These are phyloP conservation scores for Fusarium temperatum DNA, from an alignment of 2,329 filamentous ascomycete genomes.

Conservation along the genomic window DNA sequence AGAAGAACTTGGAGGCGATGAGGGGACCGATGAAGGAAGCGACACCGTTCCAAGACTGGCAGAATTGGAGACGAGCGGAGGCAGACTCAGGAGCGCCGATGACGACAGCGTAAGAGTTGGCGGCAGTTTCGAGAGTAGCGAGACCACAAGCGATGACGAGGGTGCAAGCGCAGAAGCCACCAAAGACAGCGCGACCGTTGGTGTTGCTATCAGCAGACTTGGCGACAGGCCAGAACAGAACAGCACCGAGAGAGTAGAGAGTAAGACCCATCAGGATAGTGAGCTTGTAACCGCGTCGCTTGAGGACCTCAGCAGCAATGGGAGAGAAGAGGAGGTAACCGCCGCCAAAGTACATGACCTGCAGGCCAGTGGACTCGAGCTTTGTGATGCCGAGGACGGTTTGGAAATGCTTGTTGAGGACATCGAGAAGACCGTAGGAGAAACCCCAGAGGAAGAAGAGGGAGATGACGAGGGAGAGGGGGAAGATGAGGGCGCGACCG, in stretches of 20 bases:
- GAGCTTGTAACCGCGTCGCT: constrained; percentile 70
- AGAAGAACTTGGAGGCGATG: constrained; percentile 77
- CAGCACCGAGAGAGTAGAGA: constrained; percentile 69
- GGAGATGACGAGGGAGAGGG: constrained; percentile 65
- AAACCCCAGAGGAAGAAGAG: constrained; percentile 60
- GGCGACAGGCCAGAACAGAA: constrained; percentile 65
- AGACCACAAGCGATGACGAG: constrained; percentile 80
- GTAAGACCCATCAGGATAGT: constrained; percentile 74
- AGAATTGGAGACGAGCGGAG: constrained; percentile 57
- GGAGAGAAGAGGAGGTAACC: constrained; percentile 52
- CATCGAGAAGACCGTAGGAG: constrained; percentile 56
- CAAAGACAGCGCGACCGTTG: constrained; percentile 57
- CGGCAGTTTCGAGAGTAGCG: constrained; percentile 78
- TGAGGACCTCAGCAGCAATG: constrained; percentile 68
- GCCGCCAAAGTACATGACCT: constrained; percentile 66
- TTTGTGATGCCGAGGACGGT: constrained; percentile 53
- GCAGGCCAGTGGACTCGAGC: constrained; percentile 57
- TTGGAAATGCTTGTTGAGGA: constrained; percentile 62
- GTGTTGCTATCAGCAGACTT: constrained; percentile 53
- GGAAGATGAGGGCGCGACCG: constrained; percentile 57
- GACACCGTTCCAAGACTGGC: constrained; percentile 80
- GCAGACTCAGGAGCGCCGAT: constrained; percentile 51
- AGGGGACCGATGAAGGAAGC: constrained; percentile 77
- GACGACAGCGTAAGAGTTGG: constrained; percentile 72
- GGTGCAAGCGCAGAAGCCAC: constrained; percentile 76